Base-by-base conservation (phyloP, 495 filamentous ascomycete genomes). In the Talaromyces nanjingensis region DNA sequence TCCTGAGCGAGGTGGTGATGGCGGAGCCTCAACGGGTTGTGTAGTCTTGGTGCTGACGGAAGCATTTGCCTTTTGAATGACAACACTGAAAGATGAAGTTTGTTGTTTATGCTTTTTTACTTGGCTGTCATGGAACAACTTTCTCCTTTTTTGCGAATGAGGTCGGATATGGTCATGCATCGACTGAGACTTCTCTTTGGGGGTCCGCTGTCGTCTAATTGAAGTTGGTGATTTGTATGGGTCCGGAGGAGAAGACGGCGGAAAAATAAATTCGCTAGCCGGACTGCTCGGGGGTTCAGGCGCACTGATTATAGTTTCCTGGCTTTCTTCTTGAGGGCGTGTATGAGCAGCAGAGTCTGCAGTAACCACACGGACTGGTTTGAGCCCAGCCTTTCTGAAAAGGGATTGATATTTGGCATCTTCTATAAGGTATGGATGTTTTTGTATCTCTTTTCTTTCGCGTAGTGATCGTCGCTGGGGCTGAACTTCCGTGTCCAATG, bases 401-500 rank as follows among this genome's bases (percentile, higher is more conserved):
- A 79, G 76, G 7, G 69, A 81, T 22, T 80, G 77, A 69, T 91
- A 91, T 63, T 83, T 83, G n/a, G 81, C 87, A 66, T 81, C 81
- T 67, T 92, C 89, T 5, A 89, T 68, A 2, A 83, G 71, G 69
- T 91, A 92, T 0, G 89, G 89, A 66, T 90, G 87, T 59, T 91
- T 72, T 68, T 93, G 90, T 34, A 91, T 91, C 3, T 88, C 84
- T 62, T 90, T 91, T 61, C 90, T 80, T 25, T 88, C 82, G 31
- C 90, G 81, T 16, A 93, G 72, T 29, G 77, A 83, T 56, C 79
- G 72, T 60, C 72, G 69, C 27, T 60, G 66, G 52, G 75, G 75
- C 24, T 72, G 72, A 54, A 70, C 61, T 31, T 76, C 59, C 65
- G 74, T 68, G 25, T 77, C 72, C 18, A 73, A 53, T 31, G 69